Evolutionary conservation across 2,329 filamentous ascomycete species (phyloP).

Genomic region (Xylaria sp.): DNA sequence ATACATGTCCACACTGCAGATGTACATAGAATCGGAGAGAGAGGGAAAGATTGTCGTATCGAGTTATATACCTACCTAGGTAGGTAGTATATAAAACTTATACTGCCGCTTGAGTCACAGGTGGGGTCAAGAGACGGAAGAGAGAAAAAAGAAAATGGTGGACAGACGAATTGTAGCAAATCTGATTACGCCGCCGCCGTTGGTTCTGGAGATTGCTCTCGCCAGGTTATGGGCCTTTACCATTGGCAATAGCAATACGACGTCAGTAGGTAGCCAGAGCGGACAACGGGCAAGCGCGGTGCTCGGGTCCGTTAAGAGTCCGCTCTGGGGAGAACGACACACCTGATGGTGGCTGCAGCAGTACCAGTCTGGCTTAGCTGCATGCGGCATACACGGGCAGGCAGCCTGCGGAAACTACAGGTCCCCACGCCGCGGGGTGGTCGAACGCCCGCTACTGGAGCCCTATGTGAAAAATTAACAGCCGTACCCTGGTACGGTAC

Average conservation of each 20-base stretch:
- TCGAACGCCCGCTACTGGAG: constrained; percentile 6
- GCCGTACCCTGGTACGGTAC: neutral
- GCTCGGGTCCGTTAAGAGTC: constrained; percentile 37
- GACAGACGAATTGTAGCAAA: neutral
- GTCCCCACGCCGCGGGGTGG: neutral
- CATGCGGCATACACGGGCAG: neutral
- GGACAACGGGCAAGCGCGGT: constrained; percentile 15
- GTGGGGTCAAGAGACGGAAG: neutral
- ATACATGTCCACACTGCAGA: neutral
- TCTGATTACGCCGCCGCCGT: too few relatives aligned
- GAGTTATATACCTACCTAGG: constrained; percentile 13
- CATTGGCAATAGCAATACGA: too few relatives aligned
- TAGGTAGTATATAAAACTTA: neutral
- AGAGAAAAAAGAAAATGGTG: neutral
- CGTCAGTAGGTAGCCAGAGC: neutral
- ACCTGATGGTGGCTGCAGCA: neutral
- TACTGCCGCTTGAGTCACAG: neutral
- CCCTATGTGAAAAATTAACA: neutral
- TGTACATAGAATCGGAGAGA: neutral
- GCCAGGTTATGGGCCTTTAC: neutral
- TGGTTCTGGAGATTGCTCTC: neutral
- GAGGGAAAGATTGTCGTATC: neutral
- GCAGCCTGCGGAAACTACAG: neutral
- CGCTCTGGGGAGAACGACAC: constrained; percentile 9
- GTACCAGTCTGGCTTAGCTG: neutral